A percentile compares a stretch with the other conserved stretches of the same genome.
These are phyloP conservation scores for Apophysomyces elegans DNA, from an alignment of 371 early-diverging fungal species.

Conservation along the genomic window DNA sequence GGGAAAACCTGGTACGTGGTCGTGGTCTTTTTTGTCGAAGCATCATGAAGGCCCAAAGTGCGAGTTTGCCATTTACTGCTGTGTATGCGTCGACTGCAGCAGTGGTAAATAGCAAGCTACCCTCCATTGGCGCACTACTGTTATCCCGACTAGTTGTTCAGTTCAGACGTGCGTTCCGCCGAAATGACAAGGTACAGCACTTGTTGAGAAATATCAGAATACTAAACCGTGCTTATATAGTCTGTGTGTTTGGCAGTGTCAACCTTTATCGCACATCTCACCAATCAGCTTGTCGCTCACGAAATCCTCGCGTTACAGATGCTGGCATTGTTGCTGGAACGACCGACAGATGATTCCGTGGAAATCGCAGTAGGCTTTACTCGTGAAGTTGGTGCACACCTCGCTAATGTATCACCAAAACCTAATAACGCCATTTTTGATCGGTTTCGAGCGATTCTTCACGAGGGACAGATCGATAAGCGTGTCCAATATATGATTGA, in stretches of 20 bases:
- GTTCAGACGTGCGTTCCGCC: conserved; percentile 88
- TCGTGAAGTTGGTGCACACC: conserved; percentile 87
- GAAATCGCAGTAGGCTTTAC: conserved; percentile 97
- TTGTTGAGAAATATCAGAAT: not conserved
- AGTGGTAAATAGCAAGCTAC: conserved; percentile 93
- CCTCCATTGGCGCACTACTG: conserved; percentile 90
- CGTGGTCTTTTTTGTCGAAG: conserved; percentile 89
- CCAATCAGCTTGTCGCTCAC: conserved; percentile 90
- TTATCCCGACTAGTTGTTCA: conserved; percentile 85
- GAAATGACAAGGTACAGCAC: conserved; percentile 83
- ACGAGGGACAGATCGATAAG: conserved; percentile 93
- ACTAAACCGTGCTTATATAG: conserved; percentile 22
- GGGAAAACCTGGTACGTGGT: conserved; percentile 92
- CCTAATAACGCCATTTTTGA: conserved; percentile 93
- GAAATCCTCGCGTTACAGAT: conserved; percentile 92
- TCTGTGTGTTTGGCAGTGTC: conserved; percentile 80
- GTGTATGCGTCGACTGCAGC: conserved; percentile 91
- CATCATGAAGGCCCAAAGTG: conserved; percentile 92
- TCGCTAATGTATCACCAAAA: conserved; percentile 78
- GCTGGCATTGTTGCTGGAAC: conserved; percentile 83
- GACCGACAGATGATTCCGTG: conserved; percentile 96
- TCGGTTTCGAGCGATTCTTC: conserved; percentile 89
- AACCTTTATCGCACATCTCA: conserved; percentile 91
- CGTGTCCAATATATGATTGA: conserved; percentile 98
- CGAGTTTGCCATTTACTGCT: conserved; percentile 89